phyloP scores from a whole-genome alignment of 192 early-diverging fungal species.

The Podila minutissima region DNA sequence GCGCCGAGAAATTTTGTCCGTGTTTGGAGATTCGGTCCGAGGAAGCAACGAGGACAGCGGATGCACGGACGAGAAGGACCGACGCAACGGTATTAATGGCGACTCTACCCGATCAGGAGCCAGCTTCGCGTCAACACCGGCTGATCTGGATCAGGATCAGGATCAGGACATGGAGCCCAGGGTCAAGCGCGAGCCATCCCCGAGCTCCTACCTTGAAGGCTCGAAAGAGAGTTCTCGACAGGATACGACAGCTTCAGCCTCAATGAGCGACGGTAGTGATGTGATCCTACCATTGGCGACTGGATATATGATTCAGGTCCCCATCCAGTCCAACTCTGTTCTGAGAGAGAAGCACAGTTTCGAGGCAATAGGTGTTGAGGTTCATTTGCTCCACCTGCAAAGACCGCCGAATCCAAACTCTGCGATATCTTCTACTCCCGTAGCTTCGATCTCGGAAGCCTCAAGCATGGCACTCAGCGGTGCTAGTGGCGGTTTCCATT shows the following conservation, averaged over 20 bases:
- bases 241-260: slow-evolving; percentile 7
- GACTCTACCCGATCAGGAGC: background rate
- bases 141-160: no score
- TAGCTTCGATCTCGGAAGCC: no score
- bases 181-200: background rate
- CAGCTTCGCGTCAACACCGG: slow-evolving; percentile 2
- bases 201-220: slow-evolving; percentile 6
- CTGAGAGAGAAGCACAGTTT: slow-evolving; percentile 55
- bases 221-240: slow-evolving; percentile 11
- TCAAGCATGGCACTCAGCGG: no score
- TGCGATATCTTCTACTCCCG: background rate
- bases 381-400: slow-evolving; percentile 47
- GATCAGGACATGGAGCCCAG: slow-evolving; percentile 22
- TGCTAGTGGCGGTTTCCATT: background rate
- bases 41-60: background rate
- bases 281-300: slow-evolving; percentile 61
- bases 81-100: slow-evolving; percentile 1
- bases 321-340: slow-evolving; percentile 51
- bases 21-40: background rate
- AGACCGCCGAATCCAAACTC: background rate
- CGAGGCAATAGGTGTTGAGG: slow-evolving; percentile 55
- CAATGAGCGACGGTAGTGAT: slow-evolving; percentile 29
- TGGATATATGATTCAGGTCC: slow-evolving; percentile 59
- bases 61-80: background rate
- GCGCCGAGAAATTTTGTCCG: slow-evolving; percentile 20